Evolutionary conservation across 306 rosid species (phyloP), one percentile per base, ranked within the genome.

Genomic region (Mimosa pudica): DNA sequence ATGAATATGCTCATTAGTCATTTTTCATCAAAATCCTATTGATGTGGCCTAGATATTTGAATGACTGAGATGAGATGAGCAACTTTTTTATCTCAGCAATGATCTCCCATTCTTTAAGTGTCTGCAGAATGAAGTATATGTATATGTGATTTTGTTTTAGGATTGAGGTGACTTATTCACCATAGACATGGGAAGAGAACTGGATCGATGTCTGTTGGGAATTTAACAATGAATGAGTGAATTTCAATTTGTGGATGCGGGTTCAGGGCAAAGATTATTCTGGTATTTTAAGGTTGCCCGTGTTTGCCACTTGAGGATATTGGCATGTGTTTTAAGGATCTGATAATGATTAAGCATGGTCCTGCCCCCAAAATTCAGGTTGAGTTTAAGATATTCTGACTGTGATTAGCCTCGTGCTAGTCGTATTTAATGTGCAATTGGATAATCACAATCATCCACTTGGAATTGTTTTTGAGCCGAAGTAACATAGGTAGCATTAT

Each of bases 371-470:
- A 65, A 65, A 36, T 7, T 65, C 47, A 14, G 47, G 12, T 44
- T 47, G 65, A 20, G 77, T 47, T 62, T 32, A 13, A 13, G 68
- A 62, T 33, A 62, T 32, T 62, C 14, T 69, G 54, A 66, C 57
- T 68, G 17, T 13, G 68, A 10, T 66, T 76, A 82, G 74, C 67
- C 51, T 38, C 11, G 36, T 30, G 24, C 68, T 45, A 35, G 42
- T 73, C 70, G 48, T n/a, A 55, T 48, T 48, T 73, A 30, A 11
- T 49, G 33, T n/a, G 70, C 20, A 33, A 32, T 13, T 14, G 18
- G 5, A 67, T 67, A 7, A 41, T 42, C 71, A 66, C 16, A 66
- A 66, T 7, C 10, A 66, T 17, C 71, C 47, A 66, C 48, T 30
- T 35, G 7, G 13, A 66, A 38, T 38, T 38, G 42, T 38, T 38